Conservation (phyloP, 2,329 filamentous ascomycete species). For the Colletotrichum acutatum region DNA sequence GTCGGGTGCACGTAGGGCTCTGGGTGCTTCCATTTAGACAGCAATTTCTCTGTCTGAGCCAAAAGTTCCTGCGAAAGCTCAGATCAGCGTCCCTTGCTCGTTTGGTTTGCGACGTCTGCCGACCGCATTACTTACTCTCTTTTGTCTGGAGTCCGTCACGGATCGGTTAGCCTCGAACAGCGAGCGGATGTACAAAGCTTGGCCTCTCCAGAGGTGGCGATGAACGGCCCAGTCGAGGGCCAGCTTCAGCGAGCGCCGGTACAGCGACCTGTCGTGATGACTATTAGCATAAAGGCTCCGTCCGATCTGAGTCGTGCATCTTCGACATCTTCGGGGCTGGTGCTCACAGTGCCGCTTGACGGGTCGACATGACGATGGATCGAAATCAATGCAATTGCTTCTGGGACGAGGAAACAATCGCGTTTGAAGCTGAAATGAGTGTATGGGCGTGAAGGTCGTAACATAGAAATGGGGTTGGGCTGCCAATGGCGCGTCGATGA, state of each 20-base stretch:
- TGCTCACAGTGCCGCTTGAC: slow-evolving; percentile 63
- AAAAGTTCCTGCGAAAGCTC: slow-evolving; percentile 74
- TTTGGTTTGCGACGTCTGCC: too few relatives aligned
- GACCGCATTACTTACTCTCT: slow-evolving; percentile 70
- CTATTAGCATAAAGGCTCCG: neutral
- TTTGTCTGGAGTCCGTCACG: slow-evolving; percentile 84
- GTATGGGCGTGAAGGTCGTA: neutral
- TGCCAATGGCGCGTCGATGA: neutral
- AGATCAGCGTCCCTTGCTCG: slow-evolving; percentile 22
- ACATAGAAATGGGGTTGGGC: neutral
- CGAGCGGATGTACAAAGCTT: slow-evolving; percentile 94
- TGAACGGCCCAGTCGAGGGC: slow-evolving; percentile 96
- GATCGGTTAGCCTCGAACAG: slow-evolving; percentile 94
- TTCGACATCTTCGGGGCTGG: neutral
- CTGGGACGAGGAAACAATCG: fast-evolving
- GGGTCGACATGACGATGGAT: slow-evolving; percentile 52
- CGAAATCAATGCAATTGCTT: neutral
- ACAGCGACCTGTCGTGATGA: slow-evolving; percentile 72
- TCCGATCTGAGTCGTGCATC: neutral
- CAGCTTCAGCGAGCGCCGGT: slow-evolving; percentile 92
- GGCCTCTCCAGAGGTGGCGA: slow-evolving; percentile 91
- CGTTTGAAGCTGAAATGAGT: too few relatives aligned
- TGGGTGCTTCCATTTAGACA: slow-evolving; percentile 97
- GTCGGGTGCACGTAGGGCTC: slow-evolving; percentile 92
- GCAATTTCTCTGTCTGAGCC: slow-evolving; percentile 85